phyloP scores from a whole-genome alignment of 805 yeast genomes.

The Yarrowia hollandica region DNA sequence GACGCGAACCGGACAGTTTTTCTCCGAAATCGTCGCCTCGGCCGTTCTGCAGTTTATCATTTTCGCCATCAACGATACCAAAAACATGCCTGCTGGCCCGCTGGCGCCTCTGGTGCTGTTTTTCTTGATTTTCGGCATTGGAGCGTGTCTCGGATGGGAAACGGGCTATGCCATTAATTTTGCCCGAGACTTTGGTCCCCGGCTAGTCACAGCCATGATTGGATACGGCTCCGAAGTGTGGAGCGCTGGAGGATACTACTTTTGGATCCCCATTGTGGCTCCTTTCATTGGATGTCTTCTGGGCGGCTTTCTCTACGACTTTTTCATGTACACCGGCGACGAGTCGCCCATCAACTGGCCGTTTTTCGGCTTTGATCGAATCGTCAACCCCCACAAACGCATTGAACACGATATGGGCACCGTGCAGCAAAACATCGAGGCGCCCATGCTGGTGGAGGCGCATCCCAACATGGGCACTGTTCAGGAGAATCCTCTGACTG shows the following conservation, averaged over 20 bases:
- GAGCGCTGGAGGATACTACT: constrained; percentile 47
- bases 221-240: constrained; percentile 50
- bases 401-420: constrained; percentile 28
- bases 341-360: constrained; percentile 56
- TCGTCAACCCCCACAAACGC: not conserved
- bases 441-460: constrained; percentile 5
- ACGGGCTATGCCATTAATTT: constrained; percentile 57
- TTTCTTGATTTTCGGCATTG: constrained; percentile 48
- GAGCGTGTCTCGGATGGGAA: constrained; percentile 51
- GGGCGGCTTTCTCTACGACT: constrained; percentile 53
- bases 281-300: constrained; percentile 51
- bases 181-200: constrained; percentile 60
- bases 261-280: constrained; percentile 55
- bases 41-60: constrained; percentile 51
- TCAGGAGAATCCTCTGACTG: constrained; percentile 3
- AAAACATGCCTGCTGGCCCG: constrained; percentile 50
- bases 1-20: constrained; percentile 48
- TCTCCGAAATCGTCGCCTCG: constrained; percentile 50
- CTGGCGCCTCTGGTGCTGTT: constrained; percentile 52
- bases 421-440: not conserved
- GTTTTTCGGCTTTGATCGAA: constrained; percentile 37
- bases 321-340: constrained; percentile 52
- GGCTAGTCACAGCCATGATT: constrained; percentile 50
- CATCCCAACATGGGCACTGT: constrained; percentile 10
- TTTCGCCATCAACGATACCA: constrained; percentile 54